phyloP scores from a whole-genome alignment of 2,329 filamentous ascomycete genomes.

The Aureobasidium sp. region DNA sequence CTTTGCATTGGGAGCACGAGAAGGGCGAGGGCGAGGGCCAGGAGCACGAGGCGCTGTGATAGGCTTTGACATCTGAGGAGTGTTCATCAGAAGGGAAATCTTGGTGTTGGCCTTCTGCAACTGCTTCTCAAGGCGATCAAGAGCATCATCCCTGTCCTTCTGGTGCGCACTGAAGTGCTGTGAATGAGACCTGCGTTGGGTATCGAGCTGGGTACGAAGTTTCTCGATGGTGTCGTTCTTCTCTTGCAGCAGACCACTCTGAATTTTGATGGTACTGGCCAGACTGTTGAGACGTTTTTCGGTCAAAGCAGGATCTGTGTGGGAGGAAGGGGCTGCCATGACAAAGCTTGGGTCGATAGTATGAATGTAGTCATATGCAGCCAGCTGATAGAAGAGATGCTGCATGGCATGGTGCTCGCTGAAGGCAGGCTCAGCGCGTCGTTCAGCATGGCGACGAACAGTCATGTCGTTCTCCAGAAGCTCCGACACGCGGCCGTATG shows the following conservation, averaged over 20 bases:
- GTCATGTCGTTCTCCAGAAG: not conserved
- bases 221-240: conserved; percentile 9
- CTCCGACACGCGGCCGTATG: not conserved
- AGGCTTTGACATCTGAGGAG: not conserved
- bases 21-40: not conserved
- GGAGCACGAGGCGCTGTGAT: not conserved
- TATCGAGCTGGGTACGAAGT: not conserved
- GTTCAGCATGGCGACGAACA: not conserved
- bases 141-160: not conserved
- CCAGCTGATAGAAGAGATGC: not conserved
- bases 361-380: conserved; percentile 10
- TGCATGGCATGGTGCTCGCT: not conserved
- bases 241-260: not conserved
- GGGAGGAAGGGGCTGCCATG: not conserved
- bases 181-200: not conserved
- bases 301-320: not conserved
- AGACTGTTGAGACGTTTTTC: conserved; percentile 8
- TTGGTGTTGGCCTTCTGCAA: not conserved
- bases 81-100: not conserved
- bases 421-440: not conserved
- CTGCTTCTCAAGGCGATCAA: not conserved
- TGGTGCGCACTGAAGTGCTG: not conserved
- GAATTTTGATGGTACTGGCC: conserved; percentile 1
- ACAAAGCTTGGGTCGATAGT: not conserved
- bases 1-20: not conserved